These are phyloP conservation scores for Colletotrichum spaethianum DNA, from an alignment of 2,329 filamentous ascomycete genomes.

Conservation along the genomic window DNA sequence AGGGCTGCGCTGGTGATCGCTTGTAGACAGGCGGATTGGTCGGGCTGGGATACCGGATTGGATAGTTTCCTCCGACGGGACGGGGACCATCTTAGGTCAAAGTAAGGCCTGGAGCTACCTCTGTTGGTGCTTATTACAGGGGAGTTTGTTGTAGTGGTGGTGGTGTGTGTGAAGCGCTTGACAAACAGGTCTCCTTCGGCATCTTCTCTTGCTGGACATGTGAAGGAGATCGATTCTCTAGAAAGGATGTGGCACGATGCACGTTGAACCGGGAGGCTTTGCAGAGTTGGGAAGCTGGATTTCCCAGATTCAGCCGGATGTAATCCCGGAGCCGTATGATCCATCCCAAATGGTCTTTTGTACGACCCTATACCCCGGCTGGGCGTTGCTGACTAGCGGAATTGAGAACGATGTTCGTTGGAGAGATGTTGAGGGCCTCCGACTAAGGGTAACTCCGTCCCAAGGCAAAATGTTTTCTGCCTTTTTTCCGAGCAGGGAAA, in stretches of 20 bases:
- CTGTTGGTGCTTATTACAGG: constrained; percentile 16
- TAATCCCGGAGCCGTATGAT: constrained; percentile 12
- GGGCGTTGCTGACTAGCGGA: too few relatives aligned
- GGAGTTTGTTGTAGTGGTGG: neutral
- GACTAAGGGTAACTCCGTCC: neutral
- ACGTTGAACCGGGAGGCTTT: constrained; percentile 1
- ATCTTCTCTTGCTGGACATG: constrained; percentile 24
- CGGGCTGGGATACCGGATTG: constrained; percentile 25
- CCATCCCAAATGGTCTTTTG: neutral
- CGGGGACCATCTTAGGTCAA: constrained; percentile 19
- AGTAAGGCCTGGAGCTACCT: constrained; percentile 6
- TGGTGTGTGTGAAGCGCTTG: neutral
- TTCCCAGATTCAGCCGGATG: neutral
- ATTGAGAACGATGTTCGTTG: neutral
- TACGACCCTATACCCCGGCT: neutral
- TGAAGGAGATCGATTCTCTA: constrained; percentile 30
- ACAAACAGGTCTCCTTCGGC: neutral
- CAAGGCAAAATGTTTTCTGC: neutral
- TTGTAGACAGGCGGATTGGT: constrained; percentile 15
- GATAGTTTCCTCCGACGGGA: constrained; percentile 29
- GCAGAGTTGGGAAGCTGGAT: constrained; percentile 21
- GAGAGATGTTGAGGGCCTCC: neutral
- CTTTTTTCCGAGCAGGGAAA: neutral
- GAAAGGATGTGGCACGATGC: constrained; percentile 19
- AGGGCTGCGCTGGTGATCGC: constrained; percentile 12